Percentiles rank a stretch among this genome's conserved stretches.
These are phyloP conservation scores for Pythium periplocum DNA, from an alignment of 352 stramenopile genomes.

Conservation along the genomic window DNA sequence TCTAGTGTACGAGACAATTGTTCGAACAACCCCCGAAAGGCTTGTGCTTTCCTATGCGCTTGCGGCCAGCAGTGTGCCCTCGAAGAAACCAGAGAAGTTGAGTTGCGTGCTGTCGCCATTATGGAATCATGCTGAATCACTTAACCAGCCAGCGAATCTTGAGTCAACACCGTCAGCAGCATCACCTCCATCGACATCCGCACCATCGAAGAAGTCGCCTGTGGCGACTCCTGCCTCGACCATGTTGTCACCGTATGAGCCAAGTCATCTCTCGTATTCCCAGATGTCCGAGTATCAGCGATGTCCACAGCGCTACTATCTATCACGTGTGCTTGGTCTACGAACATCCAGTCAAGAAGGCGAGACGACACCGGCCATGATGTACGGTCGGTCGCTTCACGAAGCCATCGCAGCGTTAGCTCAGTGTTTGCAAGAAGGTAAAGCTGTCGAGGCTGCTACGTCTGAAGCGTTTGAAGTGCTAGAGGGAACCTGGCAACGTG, in stretches of 20 bases:
- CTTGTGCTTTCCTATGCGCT: constrained; percentile 57
- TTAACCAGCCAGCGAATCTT: background rate
- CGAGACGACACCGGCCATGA: constrained; percentile 51
- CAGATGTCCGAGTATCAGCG: constrained; percentile 78
- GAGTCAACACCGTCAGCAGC: background rate
- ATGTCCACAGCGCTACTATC: constrained; percentile 76
- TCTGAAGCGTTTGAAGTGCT: background rate
- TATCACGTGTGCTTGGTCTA: constrained; percentile 36
- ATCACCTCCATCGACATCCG: background rate
- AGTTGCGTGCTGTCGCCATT: constrained; percentile 25
- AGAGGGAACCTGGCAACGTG: constrained; percentile 4
- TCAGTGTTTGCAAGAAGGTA: constrained; percentile 4
- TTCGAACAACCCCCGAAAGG: constrained; percentile 14
- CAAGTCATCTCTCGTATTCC: constrained; percentile 70
- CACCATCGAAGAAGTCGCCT: constrained; percentile 2
- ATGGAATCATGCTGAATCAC: constrained; percentile 1
- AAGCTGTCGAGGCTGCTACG: background rate
- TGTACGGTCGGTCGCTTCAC: constrained; percentile 69
- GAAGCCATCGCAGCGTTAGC: constrained; percentile 60
- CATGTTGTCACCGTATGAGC: constrained; percentile 30
- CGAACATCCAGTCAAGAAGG: constrained; percentile 33
- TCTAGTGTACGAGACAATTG: constrained; percentile 42
- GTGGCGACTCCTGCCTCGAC: constrained; percentile 1
- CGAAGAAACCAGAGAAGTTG: constrained; percentile 29
- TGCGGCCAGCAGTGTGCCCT: constrained; percentile 1